Base-by-base conservation (phyloP, 305 asterid genomes). In the Fraxinus paxiana region DNA sequence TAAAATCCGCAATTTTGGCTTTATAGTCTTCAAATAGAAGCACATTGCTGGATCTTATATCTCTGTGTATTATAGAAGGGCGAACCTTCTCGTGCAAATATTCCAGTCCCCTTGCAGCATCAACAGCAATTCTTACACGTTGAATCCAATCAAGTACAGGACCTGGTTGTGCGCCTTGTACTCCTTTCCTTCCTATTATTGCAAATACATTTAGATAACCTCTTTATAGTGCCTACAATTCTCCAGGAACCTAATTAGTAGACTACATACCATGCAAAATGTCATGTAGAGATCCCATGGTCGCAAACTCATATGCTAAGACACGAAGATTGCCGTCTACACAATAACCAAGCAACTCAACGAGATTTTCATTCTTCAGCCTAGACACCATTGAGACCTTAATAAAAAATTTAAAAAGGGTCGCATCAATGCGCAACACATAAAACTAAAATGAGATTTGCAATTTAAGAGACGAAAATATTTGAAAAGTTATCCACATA, bases 241-340 rank as follows among this genome's bases (percentile, higher is more conserved):
- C 67, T 34, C 33, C 24, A 59, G 22, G 81, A 37, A 17, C 69
- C 67, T 75, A 78, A 81, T 54, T 54, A 83, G 78, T 51, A 84
- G 80, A 78, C 61, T 72, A 78, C 87, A 77, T 86, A 92, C 97
- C 97, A 69, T 92, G 97, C 84, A 92, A 84, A 81, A 92, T 77
- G 83, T 92, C 97, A 80, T 92, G 97, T 63, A 92, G 87, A 82
- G 97, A 92, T 80, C 97, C 97, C 92, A 88, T 90, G 79, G 91
- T 88, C 1, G 95, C 93, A 76, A 85, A 90, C 83, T 91, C 95
- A 82, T 91, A 91, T 78, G 92, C 95, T 76, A 91, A 82, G 79
- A 91, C 89, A 24, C 91, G 93, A 65, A 90, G 85, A 79, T 87
- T 89, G 34, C 91, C 95, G 69, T 91, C 95, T 5, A 90, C 90